phyloP scores from a whole-genome alignment of 257 asterid genomes.

The Echites panduratus region DNA sequence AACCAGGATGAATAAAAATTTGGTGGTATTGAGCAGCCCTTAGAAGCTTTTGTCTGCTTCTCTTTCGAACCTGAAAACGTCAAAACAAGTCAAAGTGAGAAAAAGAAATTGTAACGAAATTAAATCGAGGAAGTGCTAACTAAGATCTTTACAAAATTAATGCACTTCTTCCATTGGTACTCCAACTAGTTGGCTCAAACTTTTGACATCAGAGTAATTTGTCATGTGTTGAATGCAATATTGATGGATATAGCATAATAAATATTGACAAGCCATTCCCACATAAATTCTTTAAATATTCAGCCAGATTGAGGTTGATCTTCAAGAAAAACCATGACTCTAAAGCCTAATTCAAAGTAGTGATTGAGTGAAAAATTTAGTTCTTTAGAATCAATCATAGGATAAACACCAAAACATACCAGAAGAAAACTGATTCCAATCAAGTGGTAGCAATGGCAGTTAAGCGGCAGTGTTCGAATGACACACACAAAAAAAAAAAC shows the following conservation, averaged over 20 bases:
- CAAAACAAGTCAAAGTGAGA: constrained; percentile 2
- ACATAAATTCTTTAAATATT: neutral
- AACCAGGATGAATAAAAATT: constrained; percentile 12
- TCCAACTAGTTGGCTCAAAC: neutral
- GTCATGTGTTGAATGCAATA: neutral
- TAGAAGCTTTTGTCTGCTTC: neutral
- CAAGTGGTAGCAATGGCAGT: neutral
- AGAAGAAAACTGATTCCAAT: neutral
- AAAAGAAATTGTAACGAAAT: neutral
- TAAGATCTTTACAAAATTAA: neutral
- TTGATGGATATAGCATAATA: neutral
- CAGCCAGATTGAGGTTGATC: neutral
- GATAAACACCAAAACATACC: neutral
- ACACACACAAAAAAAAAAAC: neutral
- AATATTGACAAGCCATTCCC: neutral
- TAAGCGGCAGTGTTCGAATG: neutral
- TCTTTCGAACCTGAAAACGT: constrained; percentile 3
- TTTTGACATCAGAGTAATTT: neutral
- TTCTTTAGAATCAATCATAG: neutral
- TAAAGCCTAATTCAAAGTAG: neutral
- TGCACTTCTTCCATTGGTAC: neutral
- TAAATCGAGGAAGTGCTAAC: neutral
- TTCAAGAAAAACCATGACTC: neutral
- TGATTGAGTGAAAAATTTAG: neutral
- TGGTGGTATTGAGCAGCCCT: neutral